These are phyloP conservation scores for Paecilomyces sp. DNA, from an alignment of 2,329 filamentous ascomycete genomes.

Conservation along the genomic window DNA sequence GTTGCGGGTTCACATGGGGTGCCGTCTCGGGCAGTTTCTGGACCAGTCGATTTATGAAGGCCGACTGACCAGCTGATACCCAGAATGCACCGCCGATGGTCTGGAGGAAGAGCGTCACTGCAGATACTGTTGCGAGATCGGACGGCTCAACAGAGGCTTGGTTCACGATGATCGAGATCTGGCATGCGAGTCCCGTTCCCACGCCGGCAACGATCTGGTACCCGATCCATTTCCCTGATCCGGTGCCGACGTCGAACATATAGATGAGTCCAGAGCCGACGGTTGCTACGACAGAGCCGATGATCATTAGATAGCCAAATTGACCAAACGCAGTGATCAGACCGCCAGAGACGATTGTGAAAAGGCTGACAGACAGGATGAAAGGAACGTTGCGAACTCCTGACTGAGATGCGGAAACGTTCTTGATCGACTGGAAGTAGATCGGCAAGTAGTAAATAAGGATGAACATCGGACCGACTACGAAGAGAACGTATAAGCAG, in stretches of 20 bases:
- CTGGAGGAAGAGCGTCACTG: slow-evolving; percentile 19
- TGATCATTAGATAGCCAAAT: slow-evolving; percentile 17
- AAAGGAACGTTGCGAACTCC: slow-evolving; percentile 38
- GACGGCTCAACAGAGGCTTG: slow-evolving; percentile 13
- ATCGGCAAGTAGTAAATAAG: slow-evolving; percentile 24
- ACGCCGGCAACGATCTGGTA: slow-evolving; percentile 16
- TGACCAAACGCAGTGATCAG: slow-evolving; percentile 20
- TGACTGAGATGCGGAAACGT: slow-evolving; percentile 22
- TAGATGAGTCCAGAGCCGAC: slow-evolving; percentile 26
- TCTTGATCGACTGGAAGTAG: slow-evolving; percentile 32
- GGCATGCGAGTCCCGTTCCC: slow-evolving; percentile 12
- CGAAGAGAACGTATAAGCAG: slow-evolving; percentile 27
- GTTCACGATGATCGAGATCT: slow-evolving; percentile 16
- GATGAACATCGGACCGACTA: slow-evolving; percentile 23
- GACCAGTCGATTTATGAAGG: slow-evolving; percentile 25
- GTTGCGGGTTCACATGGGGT: slow-evolving; percentile 15
- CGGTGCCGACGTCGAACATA: slow-evolving; percentile 21
- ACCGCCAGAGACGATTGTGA: slow-evolving; percentile 19
- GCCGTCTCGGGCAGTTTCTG: slow-evolving; percentile 13
- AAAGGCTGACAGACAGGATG: slow-evolving; percentile 26
- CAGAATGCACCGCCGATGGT: slow-evolving; percentile 25
- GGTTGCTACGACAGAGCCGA: slow-evolving; percentile 19
- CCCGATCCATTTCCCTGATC: slow-evolving; percentile 14
- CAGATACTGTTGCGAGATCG: slow-evolving; percentile 13
- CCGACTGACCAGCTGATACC: slow-evolving; percentile 24